phyloP scores from a whole-genome alignment of 2,329 filamentous ascomycete species.

The Aspergillus sp. region DNA sequence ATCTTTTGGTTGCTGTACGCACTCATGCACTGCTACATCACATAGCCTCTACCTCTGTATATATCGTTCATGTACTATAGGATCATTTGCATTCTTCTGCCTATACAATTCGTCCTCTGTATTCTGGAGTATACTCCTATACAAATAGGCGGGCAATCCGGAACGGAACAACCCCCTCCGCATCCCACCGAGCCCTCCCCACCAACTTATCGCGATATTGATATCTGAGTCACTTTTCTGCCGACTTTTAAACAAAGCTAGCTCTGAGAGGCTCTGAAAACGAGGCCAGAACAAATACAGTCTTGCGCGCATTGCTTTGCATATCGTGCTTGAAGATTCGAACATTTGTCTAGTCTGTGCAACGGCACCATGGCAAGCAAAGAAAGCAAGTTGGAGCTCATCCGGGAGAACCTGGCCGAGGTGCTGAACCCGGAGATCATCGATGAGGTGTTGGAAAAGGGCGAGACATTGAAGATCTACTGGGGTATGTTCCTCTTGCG shows the following conservation, averaged over 20 bases:
- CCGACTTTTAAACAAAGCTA: neutral
- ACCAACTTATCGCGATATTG: too few species aligned
- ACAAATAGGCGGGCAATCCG: too few species aligned
- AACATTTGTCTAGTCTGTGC: neutral
- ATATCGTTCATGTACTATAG: too few species aligned
- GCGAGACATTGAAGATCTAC: slow-evolving; percentile 17
- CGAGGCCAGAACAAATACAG: too few species aligned
- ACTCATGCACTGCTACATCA: neutral
- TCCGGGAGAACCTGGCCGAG: slow-evolving; percentile 72
- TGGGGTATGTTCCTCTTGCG: slow-evolving; percentile 14
- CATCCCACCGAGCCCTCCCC: too few species aligned
- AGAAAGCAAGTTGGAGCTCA: slow-evolving; percentile 52
- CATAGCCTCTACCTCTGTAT: neutral
- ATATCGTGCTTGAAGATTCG: too few species aligned
- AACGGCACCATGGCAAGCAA: neutral
- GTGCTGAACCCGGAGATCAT: slow-evolving; percentile 59
- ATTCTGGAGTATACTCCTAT: too few species aligned
- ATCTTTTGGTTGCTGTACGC: neutral
- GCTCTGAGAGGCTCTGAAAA: too few species aligned
- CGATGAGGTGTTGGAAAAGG: slow-evolving; percentile 16
- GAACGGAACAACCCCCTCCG: too few species aligned
- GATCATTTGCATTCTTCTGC: too few species aligned
- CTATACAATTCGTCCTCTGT: too few species aligned
- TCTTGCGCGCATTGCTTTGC: too few species aligned
- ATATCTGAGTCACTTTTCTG: neutral